Percentiles rank a stretch among this genome's conserved stretches.
Evolutionary conservation across 805 yeast genomes (phyloP).

Genomic region (Metschnikowia corniflorae): DNA sequence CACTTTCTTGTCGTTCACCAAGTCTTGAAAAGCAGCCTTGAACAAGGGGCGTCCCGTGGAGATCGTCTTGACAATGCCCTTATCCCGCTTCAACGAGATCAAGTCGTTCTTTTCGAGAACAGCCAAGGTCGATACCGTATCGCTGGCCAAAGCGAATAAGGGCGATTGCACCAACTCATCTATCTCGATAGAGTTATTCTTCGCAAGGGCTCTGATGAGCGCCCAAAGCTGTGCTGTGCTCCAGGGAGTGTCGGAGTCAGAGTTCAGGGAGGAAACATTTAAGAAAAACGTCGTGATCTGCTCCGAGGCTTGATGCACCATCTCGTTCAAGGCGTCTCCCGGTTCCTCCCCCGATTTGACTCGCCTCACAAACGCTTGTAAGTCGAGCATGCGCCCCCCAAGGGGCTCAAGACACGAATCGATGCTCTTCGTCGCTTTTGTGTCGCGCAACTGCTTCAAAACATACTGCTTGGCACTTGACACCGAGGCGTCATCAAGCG

Average conservation of each 20-base stretch:
- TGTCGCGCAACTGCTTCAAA: slow-evolving; percentile 44
- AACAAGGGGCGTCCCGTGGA: slow-evolving; percentile 82
- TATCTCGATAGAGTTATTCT: slow-evolving; percentile 42
- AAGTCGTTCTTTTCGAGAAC: slow-evolving; percentile 79
- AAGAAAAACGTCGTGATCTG: slow-evolving; percentile 82
- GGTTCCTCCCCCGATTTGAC: slow-evolving; percentile 86
- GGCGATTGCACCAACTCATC: slow-evolving; percentile 55
- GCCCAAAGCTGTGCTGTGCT: slow-evolving; percentile 86
- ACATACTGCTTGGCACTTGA: slow-evolving; percentile 71
- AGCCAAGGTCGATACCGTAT: slow-evolving; percentile 45
- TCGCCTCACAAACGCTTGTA: slow-evolving; percentile 86
- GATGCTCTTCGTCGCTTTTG: slow-evolving; percentile 33
- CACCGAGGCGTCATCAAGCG: slow-evolving; percentile 77
- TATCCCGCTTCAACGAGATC: slow-evolving; percentile 65
- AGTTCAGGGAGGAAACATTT: slow-evolving; percentile 21
- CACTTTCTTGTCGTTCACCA: slow-evolving; percentile 55
- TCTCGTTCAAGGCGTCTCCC: slow-evolving; percentile 66
- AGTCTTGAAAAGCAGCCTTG: slow-evolving; percentile 69
- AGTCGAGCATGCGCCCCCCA: slow-evolving; percentile 93
- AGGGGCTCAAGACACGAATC: slow-evolving; percentile 64
- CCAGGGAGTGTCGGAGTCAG: slow-evolving; percentile 44
- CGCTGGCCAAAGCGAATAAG: slow-evolving; percentile 54
- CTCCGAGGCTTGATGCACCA: slow-evolving; percentile 81
- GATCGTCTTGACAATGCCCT: slow-evolving; percentile 67
- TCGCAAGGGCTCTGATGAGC: slow-evolving; percentile 61